Conservation (phyloP, 345 rosid genomes). For the Excoecaria agallocha region DNA sequence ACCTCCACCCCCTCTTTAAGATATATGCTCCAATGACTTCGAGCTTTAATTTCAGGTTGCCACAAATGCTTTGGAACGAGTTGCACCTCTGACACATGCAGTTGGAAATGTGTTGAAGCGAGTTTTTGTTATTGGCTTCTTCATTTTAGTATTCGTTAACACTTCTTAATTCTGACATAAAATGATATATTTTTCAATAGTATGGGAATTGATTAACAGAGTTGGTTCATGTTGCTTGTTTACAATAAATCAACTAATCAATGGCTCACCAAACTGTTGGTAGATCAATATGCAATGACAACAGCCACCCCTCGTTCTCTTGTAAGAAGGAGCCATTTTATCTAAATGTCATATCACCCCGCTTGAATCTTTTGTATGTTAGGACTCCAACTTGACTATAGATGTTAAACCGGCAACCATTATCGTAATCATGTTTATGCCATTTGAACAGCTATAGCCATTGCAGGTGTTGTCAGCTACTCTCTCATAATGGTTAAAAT, state of each 20-base stretch:
- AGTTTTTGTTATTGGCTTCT: slow-evolving; percentile 54
- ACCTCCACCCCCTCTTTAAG: neutral
- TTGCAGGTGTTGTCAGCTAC: slow-evolving; percentile 48
- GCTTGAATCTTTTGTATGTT: neutral
- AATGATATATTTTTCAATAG: neutral
- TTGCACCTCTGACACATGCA: slow-evolving; percentile 55
- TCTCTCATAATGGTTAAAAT: slow-evolving; percentile 50
- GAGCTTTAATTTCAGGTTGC: slow-evolving; percentile 42
- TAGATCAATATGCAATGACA: no score
- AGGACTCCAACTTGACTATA: neutral
- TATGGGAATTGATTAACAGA: neutral
- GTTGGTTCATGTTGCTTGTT: neutral
- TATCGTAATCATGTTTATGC: neutral
- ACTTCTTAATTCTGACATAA: neutral
- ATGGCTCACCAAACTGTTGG: neutral
- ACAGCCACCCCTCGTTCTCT: neutral
- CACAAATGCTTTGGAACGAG: slow-evolving; percentile 49
- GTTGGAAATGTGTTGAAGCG: slow-evolving; percentile 53
- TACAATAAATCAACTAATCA: neutral
- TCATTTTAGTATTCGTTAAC: slow-evolving; percentile 45
- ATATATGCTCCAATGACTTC: neutral
- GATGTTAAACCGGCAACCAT: neutral
- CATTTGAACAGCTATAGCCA: slow-evolving; percentile 43
- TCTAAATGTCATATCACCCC: neutral
- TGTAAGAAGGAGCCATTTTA: neutral